phyloP scores from a whole-genome alignment of 2,329 filamentous ascomycete species.

The Dendryphion nanum region DNA sequence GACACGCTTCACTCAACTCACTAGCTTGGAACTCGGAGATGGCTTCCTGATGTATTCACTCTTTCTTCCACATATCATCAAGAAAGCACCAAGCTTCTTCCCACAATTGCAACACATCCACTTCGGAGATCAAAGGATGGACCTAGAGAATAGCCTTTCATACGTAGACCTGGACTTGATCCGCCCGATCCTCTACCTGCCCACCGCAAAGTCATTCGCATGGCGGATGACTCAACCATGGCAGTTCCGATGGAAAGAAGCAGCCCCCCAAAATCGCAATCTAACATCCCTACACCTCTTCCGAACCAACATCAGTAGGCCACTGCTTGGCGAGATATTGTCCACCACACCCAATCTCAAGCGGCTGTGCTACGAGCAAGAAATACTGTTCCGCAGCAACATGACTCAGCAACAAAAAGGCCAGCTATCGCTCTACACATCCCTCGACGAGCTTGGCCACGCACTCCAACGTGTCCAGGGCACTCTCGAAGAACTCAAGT shows the following conservation, averaged over 20 bases:
- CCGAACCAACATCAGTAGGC: constrained; percentile 20
- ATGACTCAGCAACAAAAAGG: neutral
- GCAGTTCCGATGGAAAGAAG: constrained; percentile 17
- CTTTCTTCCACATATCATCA: constrained; percentile 23
- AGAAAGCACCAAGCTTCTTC: constrained; percentile 18
- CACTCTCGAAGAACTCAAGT: constrained; percentile 16
- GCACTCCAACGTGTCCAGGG: constrained; percentile 15
- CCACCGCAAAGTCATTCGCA: constrained; percentile 16
- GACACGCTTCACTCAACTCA: constrained; percentile 17
- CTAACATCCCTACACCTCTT: constrained; percentile 20
- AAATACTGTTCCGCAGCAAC: constrained; percentile 17
- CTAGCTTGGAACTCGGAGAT: constrained; percentile 18
- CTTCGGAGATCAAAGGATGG: constrained; percentile 15
- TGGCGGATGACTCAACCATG: constrained; percentile 23
- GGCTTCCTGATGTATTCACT: constrained; percentile 25
- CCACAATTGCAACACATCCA: constrained; percentile 16
- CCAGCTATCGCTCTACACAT: constrained; percentile 10
- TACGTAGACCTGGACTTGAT: constrained; percentile 25
- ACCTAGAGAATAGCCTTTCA: constrained; percentile 11
- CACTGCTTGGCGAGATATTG: constrained; percentile 18
- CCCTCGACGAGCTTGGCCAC: constrained; percentile 20
- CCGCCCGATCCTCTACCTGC: constrained; percentile 21
- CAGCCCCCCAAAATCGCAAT: constrained; percentile 12
- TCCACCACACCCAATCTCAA: constrained; percentile 17
- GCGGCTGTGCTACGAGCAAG: constrained; percentile 19